Evolutionary conservation across 495 filamentous ascomycete genomes (phyloP).

Genomic region (Aspergillus biplanus): DNA sequence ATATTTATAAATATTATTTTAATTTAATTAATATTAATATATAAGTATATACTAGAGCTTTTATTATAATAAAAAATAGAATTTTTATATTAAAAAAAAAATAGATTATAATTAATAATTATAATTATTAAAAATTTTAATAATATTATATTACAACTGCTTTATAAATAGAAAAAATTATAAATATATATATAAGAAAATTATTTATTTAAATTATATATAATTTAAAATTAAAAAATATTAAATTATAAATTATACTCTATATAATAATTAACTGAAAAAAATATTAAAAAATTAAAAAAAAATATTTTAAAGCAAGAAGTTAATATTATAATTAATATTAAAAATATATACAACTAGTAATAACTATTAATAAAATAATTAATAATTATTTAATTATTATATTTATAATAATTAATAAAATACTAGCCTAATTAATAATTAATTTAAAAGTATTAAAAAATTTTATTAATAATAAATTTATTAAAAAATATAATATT

Average conservation of each 20-base stretch:
- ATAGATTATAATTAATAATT: not conserved
- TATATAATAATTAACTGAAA: not conserved
- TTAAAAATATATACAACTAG: no score
- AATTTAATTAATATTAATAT: no score
- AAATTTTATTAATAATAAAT: no score
- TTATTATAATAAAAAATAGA: not conserved
- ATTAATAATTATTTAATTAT: not conserved
- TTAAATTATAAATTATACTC: not conserved
- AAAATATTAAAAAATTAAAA: not conserved
- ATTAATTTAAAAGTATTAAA: no score
- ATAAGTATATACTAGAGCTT: no score
- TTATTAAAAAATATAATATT: no score
- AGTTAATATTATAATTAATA: slow-evolving; percentile 8
- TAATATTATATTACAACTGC: not conserved
- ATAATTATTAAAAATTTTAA: not conserved
- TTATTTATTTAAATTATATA: not conserved
- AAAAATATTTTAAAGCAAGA: not conserved
- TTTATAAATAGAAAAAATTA: not conserved
- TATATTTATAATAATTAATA: not conserved
- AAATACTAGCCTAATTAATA: no score
- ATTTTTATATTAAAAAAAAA: not conserved
- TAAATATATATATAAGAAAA: not conserved
- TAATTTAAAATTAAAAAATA: not conserved
- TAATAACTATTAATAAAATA: slow-evolving; percentile 7
- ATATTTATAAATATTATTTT: no score